These are phyloP conservation scores for Cyanophora paradoxa DNA, from an alignment of 78 protist genomes.

Conservation along the genomic window DNA sequence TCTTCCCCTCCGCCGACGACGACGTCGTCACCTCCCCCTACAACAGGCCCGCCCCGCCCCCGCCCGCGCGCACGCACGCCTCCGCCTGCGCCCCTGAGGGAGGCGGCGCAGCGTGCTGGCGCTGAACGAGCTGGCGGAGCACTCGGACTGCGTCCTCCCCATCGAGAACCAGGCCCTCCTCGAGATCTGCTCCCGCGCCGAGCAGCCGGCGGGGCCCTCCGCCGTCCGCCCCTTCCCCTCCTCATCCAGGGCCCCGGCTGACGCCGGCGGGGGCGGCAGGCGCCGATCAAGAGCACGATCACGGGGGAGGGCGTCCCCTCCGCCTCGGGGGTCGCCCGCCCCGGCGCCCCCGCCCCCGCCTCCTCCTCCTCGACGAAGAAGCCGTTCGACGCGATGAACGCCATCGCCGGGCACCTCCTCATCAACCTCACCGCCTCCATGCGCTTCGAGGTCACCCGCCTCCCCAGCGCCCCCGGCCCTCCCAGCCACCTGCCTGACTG, in stretches of 20 bases:
- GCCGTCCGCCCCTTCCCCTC: no score
- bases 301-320: no score
- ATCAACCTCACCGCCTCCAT: slow-evolving; percentile 44
- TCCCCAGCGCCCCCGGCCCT: not conserved
- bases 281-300: no score
- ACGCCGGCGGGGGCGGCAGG: no score
- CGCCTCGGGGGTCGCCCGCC: no score
- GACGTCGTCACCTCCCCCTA: slow-evolving; percentile 58
- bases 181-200: slow-evolving; percentile 11
- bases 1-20: slow-evolving; percentile 62
- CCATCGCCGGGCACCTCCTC: slow-evolving; percentile 56
- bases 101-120: slow-evolving; percentile 36
- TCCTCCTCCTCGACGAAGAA: not conserved
- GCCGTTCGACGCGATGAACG: slow-evolving; percentile 70
- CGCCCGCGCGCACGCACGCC: no score
- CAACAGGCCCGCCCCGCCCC: not conserved
- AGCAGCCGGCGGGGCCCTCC: not conserved
- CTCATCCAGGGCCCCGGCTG: no score
- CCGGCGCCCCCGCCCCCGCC: no score
- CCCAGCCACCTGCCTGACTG: not conserved
- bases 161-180: slow-evolving; percentile 61
- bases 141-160: slow-evolving; percentile 58
- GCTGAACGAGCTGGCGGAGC: slow-evolving; percentile 33
- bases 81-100: not conserved
- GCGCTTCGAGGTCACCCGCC: not conserved